Evolutionary conservation across 2,329 filamentous ascomycete species (phyloP).

Genomic region (Pseudogymnoascus sp.): DNA sequence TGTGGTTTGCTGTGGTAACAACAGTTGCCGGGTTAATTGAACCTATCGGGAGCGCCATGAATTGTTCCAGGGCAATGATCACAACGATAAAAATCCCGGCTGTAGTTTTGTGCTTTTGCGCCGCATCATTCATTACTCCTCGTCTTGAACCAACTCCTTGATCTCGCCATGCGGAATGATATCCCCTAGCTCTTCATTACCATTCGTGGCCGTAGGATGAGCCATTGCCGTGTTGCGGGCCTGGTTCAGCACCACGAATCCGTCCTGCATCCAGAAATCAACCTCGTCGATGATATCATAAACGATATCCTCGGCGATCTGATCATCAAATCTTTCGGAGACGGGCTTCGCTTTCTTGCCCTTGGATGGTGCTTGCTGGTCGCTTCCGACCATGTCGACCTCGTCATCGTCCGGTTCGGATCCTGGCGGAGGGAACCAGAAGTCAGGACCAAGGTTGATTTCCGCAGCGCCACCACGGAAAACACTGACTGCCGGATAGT

Average conservation of each 20-base stretch:
- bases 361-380: slow-evolving; percentile 22
- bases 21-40: not conserved
- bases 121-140: slow-evolving; percentile 28
- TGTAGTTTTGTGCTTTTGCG: not conserved
- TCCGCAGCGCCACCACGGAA: slow-evolving; percentile 87
- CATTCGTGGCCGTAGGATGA: slow-evolving; percentile 18
- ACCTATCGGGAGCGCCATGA: not conserved
- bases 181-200: slow-evolving; percentile 34
- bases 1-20: slow-evolving; percentile 1
- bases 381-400: slow-evolving; percentile 39
- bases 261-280: slow-evolving; percentile 74
- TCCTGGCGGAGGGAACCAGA: slow-evolving; percentile 74
- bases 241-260: slow-evolving; percentile 31
- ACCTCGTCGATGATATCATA: slow-evolving; percentile 94
- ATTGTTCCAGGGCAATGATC: not conserved
- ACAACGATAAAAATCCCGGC: not conserved
- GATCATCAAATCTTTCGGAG: slow-evolving; percentile 76
- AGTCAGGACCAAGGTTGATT: slow-evolving; percentile 88
- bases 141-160: slow-evolving; percentile 57
- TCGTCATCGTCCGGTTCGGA: slow-evolving; percentile 36
- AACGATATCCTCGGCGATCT: slow-evolving; percentile 88
- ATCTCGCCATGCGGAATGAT: slow-evolving; percentile 41
- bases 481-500: slow-evolving; percentile 87
- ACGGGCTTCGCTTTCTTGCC: slow-evolving; percentile 46
- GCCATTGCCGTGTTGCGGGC: not conserved